Percentiles rank a stretch among this genome's conserved stretches.
Conservation (phyloP, 371 early-diverging fungal genomes). For the Phascolomyces articulosus region DNA sequence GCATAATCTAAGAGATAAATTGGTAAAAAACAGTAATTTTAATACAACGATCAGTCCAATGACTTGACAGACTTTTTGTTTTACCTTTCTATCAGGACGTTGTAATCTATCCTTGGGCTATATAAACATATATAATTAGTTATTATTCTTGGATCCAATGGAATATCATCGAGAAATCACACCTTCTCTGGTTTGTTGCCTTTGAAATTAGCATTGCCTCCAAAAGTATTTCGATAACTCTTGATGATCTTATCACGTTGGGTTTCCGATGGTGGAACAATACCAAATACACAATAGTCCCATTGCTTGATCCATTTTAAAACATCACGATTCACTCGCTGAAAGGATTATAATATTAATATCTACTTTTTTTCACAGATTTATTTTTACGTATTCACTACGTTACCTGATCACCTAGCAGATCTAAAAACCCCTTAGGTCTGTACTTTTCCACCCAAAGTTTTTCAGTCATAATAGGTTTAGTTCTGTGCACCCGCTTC, state of each 20-base stretch:
- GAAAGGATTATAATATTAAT: not conserved
- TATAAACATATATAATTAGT: not conserved
- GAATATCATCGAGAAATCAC: not conserved
- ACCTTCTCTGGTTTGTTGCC: conserved; percentile 13
- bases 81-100: conserved; percentile 71
- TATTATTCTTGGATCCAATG: not conserved
- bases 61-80: no score
- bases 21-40: no score
- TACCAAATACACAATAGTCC: conserved; percentile 94
- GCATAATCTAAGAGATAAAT: conserved; percentile 63
- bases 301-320: conserved; percentile 94
- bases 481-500: not conserved
- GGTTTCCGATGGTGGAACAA: conserved; percentile 22
- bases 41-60: no score
- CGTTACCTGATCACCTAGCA: conserved; percentile 91
- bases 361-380: not conserved
- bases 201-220: conserved; percentile 18
- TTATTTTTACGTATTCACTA: no score
- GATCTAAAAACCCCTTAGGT: conserved; percentile 83
- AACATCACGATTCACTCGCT: conserved; percentile 85
- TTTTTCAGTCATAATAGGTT: not conserved
- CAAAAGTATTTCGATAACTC: conserved; percentile 32
- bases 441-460: conserved; percentile 95
- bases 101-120: conserved; percentile 51
- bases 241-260: conserved; percentile 37